Evolutionary conservation across 495 filamentous ascomycete species (phyloP).

Genomic region (Recurvomyces mirabilis): DNA sequence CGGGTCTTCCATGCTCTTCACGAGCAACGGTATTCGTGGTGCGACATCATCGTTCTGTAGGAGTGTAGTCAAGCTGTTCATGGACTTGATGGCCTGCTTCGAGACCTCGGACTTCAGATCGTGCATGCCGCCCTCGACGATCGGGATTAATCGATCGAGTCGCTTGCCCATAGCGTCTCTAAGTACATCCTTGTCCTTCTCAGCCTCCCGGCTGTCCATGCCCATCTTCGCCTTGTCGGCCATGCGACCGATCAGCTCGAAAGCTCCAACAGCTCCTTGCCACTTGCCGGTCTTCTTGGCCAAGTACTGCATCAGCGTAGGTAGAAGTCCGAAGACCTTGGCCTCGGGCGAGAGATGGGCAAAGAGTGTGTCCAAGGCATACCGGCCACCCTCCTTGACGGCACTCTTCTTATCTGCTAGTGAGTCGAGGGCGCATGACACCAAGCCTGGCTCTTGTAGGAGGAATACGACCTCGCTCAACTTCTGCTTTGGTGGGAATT

Average conservation of each 20-base stretch:
- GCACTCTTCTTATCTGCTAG: slow-evolving; percentile 82
- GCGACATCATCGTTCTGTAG: slow-evolving; percentile 95
- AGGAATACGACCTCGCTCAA: slow-evolving; percentile 73
- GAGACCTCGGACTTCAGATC: slow-evolving; percentile 87
- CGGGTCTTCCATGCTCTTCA: slow-evolving; percentile 91
- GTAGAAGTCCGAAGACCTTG: slow-evolving; percentile 66
- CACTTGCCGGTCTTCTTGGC: slow-evolving; percentile 77
- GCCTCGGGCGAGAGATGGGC: slow-evolving; percentile 66
- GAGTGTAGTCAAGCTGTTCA: slow-evolving; percentile 80
- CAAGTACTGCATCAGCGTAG: slow-evolving; percentile 60
- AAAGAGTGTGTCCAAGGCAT: slow-evolving; percentile 86
- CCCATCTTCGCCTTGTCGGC: slow-evolving; percentile 85
- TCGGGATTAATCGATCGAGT: slow-evolving; percentile 78
- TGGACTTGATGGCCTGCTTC: slow-evolving; percentile 80
- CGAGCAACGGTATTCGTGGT: slow-evolving; percentile 81
- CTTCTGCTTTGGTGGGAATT: slow-evolving; percentile 64
- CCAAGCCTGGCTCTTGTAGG: slow-evolving; percentile 61
- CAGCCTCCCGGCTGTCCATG: slow-evolving; percentile 64
- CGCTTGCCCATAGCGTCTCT: slow-evolving; percentile 86
- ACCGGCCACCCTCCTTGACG: slow-evolving; percentile 83
- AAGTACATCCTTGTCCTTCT: slow-evolving; percentile 73
- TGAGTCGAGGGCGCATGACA: slow-evolving; percentile 66
- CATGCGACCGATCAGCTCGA: slow-evolving; percentile 73
- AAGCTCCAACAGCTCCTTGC: slow-evolving; percentile 86
- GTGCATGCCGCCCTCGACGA: slow-evolving; percentile 90